Evolutionary conservation across 352 stramenopile genomes (phyloP).

Genomic region (Phytophthora sansomeana): DNA sequence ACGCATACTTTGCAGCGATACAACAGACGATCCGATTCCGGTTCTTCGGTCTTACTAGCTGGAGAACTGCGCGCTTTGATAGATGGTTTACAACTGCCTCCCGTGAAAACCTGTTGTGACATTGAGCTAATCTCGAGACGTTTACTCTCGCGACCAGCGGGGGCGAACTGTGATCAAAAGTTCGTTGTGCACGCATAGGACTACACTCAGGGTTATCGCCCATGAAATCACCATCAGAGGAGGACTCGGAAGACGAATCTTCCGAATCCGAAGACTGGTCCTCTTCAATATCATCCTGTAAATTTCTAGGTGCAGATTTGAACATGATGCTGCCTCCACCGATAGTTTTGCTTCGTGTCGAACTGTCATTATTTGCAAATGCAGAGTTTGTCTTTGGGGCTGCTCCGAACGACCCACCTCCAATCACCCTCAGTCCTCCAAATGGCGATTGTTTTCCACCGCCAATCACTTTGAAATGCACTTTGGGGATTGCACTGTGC

Average conservation of each 20-base stretch:
- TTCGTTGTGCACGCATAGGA: not conserved
- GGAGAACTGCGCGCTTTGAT: no score
- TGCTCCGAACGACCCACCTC: no score
- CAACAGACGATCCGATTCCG: not conserved
- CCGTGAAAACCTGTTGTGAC: no score
- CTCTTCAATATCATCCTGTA: no score
- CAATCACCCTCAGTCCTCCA: not conserved
- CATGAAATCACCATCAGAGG: not conserved
- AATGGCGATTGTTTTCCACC: not conserved
- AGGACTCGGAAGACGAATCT: not conserved
- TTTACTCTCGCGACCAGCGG: no score
- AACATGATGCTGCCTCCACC: not conserved
- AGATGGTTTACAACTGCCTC: no score
- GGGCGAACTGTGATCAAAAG: no score
- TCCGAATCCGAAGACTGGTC: not conserved
- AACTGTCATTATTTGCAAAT: no score
- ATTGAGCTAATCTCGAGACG: no score
- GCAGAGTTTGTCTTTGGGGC: no score
- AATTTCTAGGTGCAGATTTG: not conserved
- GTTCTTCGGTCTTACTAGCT: not conserved
- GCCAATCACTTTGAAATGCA: not conserved
- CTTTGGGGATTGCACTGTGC: no score
- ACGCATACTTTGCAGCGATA: constrained; percentile 43
- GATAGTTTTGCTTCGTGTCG: not conserved
- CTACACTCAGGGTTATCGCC: constrained; percentile 5